Base-by-base conservation (phyloP, 768 basidiomycete species). In the Pleurotus cornucopiae region DNA sequence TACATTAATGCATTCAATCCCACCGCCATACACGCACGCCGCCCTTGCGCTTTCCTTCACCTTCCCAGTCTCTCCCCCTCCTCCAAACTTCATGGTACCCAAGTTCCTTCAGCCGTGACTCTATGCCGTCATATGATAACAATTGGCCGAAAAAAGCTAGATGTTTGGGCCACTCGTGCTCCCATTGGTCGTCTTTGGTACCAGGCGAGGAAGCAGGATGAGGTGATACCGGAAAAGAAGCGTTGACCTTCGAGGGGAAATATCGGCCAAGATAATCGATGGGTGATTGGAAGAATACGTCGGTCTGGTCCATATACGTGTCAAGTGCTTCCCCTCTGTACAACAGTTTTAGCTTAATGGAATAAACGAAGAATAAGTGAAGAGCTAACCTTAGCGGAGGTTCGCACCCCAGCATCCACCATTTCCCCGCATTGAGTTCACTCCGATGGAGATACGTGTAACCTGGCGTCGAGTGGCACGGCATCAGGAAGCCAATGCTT, bases 381-480 rank as follows among this genome's bases (percentile, higher is more conserved):
- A 25, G 53, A 1, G 76, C 88, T 62, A 71, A 96, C 94, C 79
- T 69, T 1, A 96, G 68, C 0, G 96, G 96, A 1, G 97, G 97
- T 65, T 98, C 96, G 64, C 97, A 99, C 4, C 90, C 88, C 20
- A 99, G 67, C 18, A 89, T 83, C 94, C 95, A 98, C 63, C 88
- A 73, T 52, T 73, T 71, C 6, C 82, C 81, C 11, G 73, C 66
- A 18, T 38, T 21, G 2, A 92, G 76, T 48, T 88, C 78, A 21
- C 74, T 71, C 16, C 83, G 76, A 67, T 98, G 97, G 6, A 98
- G 67, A 68, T 94, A 88, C 1, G 93, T 85, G 64, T 92, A 89
- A 73, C 91, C 94, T 4, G 96, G 96, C 1, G 91, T 92, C 18
- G 95, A 97, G 71, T 99, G 96, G 60, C 97, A 99, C 7, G 97